A percentile compares a stretch with the other conserved stretches of the same genome.
These are phyloP conservation scores for Viola odorata DNA, from an alignment of 345 rosid genomes.

Conservation along the genomic window DNA sequence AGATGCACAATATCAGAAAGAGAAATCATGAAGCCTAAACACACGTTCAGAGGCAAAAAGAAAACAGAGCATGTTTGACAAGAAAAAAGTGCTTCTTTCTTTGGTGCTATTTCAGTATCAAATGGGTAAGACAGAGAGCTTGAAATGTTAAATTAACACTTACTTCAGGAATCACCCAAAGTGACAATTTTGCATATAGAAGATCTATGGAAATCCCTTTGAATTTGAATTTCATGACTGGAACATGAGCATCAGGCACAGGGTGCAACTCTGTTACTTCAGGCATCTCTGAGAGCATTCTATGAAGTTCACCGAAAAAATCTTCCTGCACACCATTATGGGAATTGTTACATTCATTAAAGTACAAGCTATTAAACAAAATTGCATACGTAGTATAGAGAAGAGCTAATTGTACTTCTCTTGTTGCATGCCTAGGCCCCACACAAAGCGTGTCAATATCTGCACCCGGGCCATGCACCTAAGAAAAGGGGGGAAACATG, in stretches of 20 bases:
- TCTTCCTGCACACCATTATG: conserved; percentile 56
- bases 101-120: too few relatives aligned
- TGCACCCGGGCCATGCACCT: conserved; percentile 99
- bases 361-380: conserved; percentile 7
- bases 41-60: not conserved
- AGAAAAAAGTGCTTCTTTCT: too few relatives aligned
- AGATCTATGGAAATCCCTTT: conserved; percentile 91
- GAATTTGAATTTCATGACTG: conserved; percentile 82
- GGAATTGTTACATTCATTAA: conserved; percentile 18
- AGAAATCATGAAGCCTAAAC: not conserved
- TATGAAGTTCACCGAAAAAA: conserved; percentile 81
- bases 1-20: too few relatives aligned
- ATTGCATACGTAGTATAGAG: conserved; percentile 10
- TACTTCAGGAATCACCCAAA: conserved; percentile 96
- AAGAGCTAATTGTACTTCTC: conserved; percentile 70
- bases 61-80: not conserved
- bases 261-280: conserved; percentile 96
- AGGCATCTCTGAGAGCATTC: conserved; percentile 81
- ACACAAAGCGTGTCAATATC: conserved; percentile 96
- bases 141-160: conserved; percentile 31
- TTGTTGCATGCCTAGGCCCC: conserved; percentile 88
- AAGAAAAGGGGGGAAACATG: conserved; percentile 8
- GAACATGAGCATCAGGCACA: conserved; percentile 98
- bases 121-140: too few relatives aligned
- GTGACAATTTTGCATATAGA: conserved; percentile 86